Evolutionary conservation across 2,329 filamentous ascomycete genomes (phyloP), one percentile per base, ranked within the genome.

Genomic region (Ciborinia camelliae): DNA sequence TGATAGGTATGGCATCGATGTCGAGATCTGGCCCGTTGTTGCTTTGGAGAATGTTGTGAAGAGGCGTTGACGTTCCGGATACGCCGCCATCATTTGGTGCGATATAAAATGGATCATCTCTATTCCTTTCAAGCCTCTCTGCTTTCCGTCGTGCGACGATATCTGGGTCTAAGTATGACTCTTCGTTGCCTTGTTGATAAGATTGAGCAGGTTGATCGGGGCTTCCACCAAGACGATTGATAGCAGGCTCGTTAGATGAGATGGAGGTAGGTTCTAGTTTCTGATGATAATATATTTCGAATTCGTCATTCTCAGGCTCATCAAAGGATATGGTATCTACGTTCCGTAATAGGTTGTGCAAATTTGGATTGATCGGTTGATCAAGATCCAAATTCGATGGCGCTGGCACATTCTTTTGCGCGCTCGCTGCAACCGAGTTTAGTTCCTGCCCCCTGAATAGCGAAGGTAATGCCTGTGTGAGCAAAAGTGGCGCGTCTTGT

Each of bases 21-120:
- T 99, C 94, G 10, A 98, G 80, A 52, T 90, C 89, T 2, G 89
- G 87, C 2, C 88, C 89, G 73, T 94, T 93, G 65, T 86, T 86
- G 65, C 82, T 86, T 65, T 86, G 83, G 3, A 90, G 80, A 65
- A 95, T 91, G 69, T 86, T 90, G 73, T 94, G 90, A 58, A 95
- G 87, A 0, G 91, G 91, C 0, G 90, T 94, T 0, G 89, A 89
- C 7, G 84, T 84, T 41, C 86, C 85, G 4, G 85, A 86, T 0
- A 79, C 77, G 50, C 78, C 80, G 50, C 78, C 80, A 32, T 80
- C 81, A 45, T 78, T 78, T 9, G 79, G 77, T 30, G 81, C 81
- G 73, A 99, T 98, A 74, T 99, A 99, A 76, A 97, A 99, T 0
- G 95, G 95, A 72, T 99, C 95, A 73, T 98, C 94, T 70, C 85